phyloP scores from a whole-genome alignment of 2,329 filamentous ascomycete species.

The Thelonectria discophora region DNA sequence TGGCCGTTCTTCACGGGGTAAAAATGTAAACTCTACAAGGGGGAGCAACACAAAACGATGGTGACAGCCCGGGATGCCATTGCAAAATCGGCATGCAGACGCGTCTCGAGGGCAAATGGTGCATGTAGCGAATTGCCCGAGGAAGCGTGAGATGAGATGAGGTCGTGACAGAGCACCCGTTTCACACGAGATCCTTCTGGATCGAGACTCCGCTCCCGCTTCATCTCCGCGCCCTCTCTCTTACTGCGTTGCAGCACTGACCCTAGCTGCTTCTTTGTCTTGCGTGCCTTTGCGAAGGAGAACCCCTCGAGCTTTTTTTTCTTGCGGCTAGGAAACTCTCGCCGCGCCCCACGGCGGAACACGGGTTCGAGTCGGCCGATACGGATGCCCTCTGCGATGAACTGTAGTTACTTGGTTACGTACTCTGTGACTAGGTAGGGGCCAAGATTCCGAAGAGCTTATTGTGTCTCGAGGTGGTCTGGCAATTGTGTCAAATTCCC shows the following conservation, averaged over 20 bases:
- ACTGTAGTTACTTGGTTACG: not conserved
- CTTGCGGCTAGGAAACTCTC: no score
- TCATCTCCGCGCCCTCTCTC: not conserved
- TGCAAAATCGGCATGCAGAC: constrained; percentile 1
- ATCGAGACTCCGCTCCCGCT: not conserved
- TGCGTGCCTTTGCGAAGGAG: not conserved
- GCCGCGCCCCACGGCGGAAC: not conserved
- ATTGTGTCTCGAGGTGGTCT: no score
- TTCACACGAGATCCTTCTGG: not conserved
- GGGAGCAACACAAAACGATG: not conserved
- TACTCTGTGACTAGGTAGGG: not conserved
- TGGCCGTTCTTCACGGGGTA: not conserved
- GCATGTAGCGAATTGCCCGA: not conserved
- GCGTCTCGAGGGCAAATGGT: not conserved
- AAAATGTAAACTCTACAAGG: not conserved
- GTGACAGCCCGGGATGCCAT: constrained; percentile 10
- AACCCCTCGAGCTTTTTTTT: no score
- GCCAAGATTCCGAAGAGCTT: not conserved
- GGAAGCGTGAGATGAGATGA: not conserved
- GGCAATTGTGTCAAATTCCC: no score
- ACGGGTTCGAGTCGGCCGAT: not conserved
- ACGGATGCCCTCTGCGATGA: not conserved
- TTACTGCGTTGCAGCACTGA: no score
- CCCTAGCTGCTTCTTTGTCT: not conserved
- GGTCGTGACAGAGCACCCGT: not conserved